Evolutionary conservation across 2,329 filamentous ascomycete species (phyloP), one percentile per base, ranked within the genome.

Genomic region (Colletotrichum sp.): DNA sequence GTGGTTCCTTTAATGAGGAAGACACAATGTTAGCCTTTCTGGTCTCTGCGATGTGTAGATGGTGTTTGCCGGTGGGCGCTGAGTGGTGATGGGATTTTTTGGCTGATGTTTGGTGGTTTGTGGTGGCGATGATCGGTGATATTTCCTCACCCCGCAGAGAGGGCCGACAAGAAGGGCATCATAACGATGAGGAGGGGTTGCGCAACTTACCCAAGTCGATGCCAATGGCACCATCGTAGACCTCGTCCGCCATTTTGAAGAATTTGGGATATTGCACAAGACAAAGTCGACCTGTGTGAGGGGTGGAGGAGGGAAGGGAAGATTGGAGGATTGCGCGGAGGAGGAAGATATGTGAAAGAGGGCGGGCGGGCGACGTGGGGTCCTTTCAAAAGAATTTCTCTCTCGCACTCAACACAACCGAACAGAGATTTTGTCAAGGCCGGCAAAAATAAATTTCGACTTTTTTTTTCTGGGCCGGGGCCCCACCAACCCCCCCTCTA

Each of bases 181-280:
- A 66, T 61, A 28, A 71, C 48, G 55, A 67, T 62, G 48, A 38
- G 26, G 38, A 28, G 52, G 13, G 55, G 32, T 8, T 62, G 32
- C 48, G 61, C 43, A 65, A 89, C 93, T 84, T 91, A 98, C 96
- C 97, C 90, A 99, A 93, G 94, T 99, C 97, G 91, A 99, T 99
- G 93, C 97, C 97, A 91, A 98, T 95, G 93, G 97, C 97, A 94
- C 97, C 97, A 88, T 99, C 97, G 89, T 98, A 99, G 84, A 97
- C 93, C 93, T 98, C 96, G 88, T 98, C 96, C 87, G 95, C 93
- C 96, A 98, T 98, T 86, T 89, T 95, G 83, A 81, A 66, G 68
- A n/a, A 76, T 66, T 67, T 78, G 70, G 69, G 73, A 70, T 70
- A 70, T 70, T 70, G 73, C 73, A 67, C 66, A 72, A 75, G 75